Evolutionary conservation across 768 basidiomycete species (phyloP).

Genomic region (Lactarius indigo): DNA sequence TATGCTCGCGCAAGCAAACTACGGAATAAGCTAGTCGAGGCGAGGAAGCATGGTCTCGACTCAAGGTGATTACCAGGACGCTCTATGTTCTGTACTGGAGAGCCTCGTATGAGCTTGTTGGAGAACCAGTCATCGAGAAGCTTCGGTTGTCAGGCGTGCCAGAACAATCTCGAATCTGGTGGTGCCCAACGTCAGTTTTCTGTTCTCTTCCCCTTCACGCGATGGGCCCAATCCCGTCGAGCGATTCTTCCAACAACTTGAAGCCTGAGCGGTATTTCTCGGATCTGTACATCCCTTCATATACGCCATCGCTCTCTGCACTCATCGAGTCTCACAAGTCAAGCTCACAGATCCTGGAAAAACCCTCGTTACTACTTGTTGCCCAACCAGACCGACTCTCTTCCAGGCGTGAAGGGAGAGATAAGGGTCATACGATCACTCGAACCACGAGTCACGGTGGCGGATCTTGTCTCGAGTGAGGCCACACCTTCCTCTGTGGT

Average conservation of each 20-base stretch:
- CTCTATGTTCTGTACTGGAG: background rate
- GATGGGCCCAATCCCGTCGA: conserved; percentile 7
- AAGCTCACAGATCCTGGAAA: too few species aligned
- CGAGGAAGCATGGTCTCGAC: background rate
- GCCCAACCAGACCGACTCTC: background rate
- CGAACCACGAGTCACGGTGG: too few species aligned
- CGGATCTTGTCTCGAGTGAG: too few species aligned
- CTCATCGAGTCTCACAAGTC: conserved; percentile 4
- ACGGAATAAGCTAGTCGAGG: background rate
- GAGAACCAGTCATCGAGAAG: background rate
- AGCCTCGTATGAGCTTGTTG: conserved; percentile 6
- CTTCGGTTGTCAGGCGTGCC: background rate
- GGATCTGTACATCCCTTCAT: conserved; percentile 5
- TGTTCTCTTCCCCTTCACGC: conserved; percentile 9
- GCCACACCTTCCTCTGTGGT: too few species aligned
- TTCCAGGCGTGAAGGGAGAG: background rate
- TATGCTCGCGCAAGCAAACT: background rate
- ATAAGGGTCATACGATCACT: too few species aligned
- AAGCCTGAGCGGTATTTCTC: conserved; percentile 6
- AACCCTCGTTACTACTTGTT: conserved; percentile 4
- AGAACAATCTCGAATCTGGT: conserved; percentile 7
- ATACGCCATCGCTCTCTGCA: background rate
- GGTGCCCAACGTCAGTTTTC: background rate
- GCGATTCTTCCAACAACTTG: background rate
- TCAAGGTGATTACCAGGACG: background rate